Percentiles rank a stretch among this genome's conserved stretches.
These are phyloP conservation scores for Lepidium campestre DNA, from an alignment of 441 rosid species.

Conservation along the genomic window DNA sequence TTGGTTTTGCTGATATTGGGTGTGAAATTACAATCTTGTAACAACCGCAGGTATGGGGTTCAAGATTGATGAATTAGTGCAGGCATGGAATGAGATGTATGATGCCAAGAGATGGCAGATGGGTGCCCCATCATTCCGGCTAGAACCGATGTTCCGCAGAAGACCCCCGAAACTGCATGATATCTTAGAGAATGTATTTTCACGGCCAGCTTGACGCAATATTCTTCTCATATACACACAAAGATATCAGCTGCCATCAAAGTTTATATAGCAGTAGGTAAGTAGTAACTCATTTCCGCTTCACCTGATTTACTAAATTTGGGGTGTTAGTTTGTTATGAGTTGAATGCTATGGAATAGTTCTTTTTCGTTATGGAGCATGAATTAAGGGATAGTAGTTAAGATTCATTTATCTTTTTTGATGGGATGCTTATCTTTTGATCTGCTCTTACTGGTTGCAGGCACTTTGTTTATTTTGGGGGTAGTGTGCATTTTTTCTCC, in stretches of 20 bases:
- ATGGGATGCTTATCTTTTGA: constrained; percentile 5
- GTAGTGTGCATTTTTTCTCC: constrained; percentile 9
- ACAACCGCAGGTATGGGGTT: constrained; percentile 65
- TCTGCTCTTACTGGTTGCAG: constrained; percentile 11
- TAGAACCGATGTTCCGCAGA: constrained; percentile 89
- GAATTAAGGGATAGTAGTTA: background rate
- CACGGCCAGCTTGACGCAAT: constrained; percentile 14
- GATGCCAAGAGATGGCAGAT: constrained; percentile 93
- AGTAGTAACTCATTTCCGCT: background rate
- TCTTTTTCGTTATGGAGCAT: background rate
- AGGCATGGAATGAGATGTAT: constrained; percentile 99
- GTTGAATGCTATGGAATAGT: background rate
- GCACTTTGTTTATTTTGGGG: constrained; percentile 20
- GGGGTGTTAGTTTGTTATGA: background rate
- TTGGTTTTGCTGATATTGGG: background rate
- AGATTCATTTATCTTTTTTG: background rate
- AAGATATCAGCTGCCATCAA: background rate
- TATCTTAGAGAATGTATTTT: constrained; percentile 56
- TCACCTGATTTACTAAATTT: background rate
- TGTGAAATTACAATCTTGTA: constrained; percentile 1
- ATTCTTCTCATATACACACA: background rate
- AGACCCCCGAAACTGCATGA: constrained; percentile 72
- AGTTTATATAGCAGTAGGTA: constrained; percentile 19
- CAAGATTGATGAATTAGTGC: constrained; percentile 92
- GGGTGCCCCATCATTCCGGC: constrained; percentile 84